A percentile compares a stretch with the other conserved stretches of the same genome.
phyloP scores from a whole-genome alignment of 768 basidiomycete genomes.

The Rhodosporidiobolus odoratus region DNA sequence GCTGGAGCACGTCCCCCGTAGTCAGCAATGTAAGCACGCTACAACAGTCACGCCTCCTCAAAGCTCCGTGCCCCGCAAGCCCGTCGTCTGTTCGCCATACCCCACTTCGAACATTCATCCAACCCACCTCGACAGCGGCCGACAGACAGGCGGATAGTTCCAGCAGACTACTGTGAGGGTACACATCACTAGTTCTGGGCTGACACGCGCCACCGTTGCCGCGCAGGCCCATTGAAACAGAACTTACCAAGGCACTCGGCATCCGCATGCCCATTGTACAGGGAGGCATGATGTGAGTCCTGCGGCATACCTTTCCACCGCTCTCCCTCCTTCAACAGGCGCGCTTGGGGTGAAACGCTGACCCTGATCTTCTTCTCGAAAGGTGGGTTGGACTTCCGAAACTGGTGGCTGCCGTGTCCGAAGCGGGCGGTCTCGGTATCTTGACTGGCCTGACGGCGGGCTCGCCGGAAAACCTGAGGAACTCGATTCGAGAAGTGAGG shows the following conservation, averaged over 20 bases:
- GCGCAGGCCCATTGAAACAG: conserved; percentile 37
- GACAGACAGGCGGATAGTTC: too few species aligned
- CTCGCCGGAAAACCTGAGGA: conserved; percentile 69
- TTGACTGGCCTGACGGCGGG: conserved; percentile 86
- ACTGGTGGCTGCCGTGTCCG: conserved; percentile 70
- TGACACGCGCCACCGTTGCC: too few species aligned
- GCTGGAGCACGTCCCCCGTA: too few species aligned
- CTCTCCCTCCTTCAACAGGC: conserved; percentile 9
- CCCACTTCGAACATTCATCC: too few species aligned
- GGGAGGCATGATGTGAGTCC: conserved; percentile 72
- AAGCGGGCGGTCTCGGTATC: conserved; percentile 79
- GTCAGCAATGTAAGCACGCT: too few species aligned
- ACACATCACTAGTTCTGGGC: too few species aligned
- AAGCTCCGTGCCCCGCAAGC: too few species aligned
- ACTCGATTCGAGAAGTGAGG: conserved; percentile 72
- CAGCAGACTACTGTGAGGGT: too few species aligned
- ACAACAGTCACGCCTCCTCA: too few species aligned
- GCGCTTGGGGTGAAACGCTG: too few species aligned
- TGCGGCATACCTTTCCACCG: neutral
- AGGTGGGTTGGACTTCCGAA: conserved; percentile 65
- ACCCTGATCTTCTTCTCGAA: neutral
- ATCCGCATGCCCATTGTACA: conserved; percentile 62
- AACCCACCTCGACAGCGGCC: too few species aligned
- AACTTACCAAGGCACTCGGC: conserved; percentile 42
- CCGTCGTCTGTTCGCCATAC: too few species aligned